These are phyloP conservation scores for Medicago truncatula DNA, from an alignment of 306 rosid genomes.

Conservation along the genomic window DNA sequence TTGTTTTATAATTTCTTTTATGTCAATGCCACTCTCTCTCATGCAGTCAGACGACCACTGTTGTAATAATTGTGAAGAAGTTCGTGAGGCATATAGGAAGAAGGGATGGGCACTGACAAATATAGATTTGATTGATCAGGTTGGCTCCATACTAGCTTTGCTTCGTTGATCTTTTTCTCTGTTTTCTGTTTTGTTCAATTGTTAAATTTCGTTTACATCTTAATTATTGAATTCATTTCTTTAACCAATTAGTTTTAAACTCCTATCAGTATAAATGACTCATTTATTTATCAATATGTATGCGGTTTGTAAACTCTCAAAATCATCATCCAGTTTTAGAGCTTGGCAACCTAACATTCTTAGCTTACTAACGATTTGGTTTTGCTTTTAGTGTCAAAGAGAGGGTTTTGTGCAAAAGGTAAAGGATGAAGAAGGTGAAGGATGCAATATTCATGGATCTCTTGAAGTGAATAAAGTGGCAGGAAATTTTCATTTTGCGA, in stretches of 20 bases:
- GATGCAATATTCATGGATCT: slow-evolving; percentile 86
- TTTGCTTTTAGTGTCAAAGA: slow-evolving; percentile 78
- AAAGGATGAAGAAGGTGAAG: slow-evolving; percentile 94
- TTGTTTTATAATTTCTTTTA: slow-evolving; percentile 38
- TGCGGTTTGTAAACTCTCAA: slow-evolving; percentile 8
- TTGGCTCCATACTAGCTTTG: slow-evolving; percentile 39
- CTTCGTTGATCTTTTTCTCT: not conserved
- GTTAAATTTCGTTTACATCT: not conserved
- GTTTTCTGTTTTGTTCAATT: slow-evolving; percentile 13
- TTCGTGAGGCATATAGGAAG: slow-evolving; percentile 88
- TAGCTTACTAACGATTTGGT: slow-evolving; percentile 33
- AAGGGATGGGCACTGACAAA: slow-evolving; percentile 88
- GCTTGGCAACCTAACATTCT: slow-evolving; percentile 19
- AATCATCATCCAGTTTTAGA: slow-evolving; percentile 19
- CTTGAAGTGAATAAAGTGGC: slow-evolving; percentile 95
- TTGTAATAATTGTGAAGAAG: slow-evolving; percentile 92
- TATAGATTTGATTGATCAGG: slow-evolving; percentile 91
- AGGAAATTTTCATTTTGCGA: slow-evolving; percentile 78
- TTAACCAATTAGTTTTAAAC: not conserved
- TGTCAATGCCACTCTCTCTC: slow-evolving; percentile 9
- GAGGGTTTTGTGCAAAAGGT: slow-evolving; percentile 83
- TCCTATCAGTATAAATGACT: not conserved
- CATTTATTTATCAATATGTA: not conserved
- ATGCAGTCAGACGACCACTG: slow-evolving; percentile 88
- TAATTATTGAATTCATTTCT: not conserved